Conservation (phyloP, 2,329 filamentous ascomycete species). For the Diplodia seriata region DNA sequence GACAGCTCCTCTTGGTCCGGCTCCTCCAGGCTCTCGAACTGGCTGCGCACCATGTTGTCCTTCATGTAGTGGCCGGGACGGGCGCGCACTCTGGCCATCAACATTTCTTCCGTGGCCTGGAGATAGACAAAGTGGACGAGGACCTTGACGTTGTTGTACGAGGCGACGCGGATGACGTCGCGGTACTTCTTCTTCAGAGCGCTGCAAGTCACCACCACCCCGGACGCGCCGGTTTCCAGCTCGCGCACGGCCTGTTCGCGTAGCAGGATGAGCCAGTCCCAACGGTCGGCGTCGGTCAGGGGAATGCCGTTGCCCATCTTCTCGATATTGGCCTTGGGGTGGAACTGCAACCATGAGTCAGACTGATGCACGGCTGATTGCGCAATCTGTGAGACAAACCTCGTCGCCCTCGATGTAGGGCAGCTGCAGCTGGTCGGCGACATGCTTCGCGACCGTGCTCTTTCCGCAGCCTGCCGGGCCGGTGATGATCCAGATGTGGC, state of each 20-base stretch:
- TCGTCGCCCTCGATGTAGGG: constrained; percentile 61
- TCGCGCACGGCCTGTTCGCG: constrained; percentile 54
- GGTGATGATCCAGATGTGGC: constrained; percentile 60
- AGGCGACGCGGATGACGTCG: constrained; percentile 66
- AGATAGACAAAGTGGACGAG: constrained; percentile 90
- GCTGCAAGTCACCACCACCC: constrained; percentile 95
- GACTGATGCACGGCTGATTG: constrained; percentile 7
- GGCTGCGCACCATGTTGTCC: constrained; percentile 90
- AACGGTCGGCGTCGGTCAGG: constrained; percentile 89
- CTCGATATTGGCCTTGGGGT: constrained; percentile 62
- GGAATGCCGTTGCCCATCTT: constrained; percentile 89
- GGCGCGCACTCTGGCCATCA: constrained; percentile 75
- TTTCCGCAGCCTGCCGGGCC: constrained; percentile 63
- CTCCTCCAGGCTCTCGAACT: constrained; percentile 86
- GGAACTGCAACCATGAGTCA: constrained; percentile 48
- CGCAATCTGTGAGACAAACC: constrained; percentile 44
- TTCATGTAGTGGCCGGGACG: constrained; percentile 95
- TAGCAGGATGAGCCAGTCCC: constrained; percentile 83
- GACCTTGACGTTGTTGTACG: constrained; percentile 54
- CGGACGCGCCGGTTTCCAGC: constrained; percentile 46
- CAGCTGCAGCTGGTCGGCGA: constrained; percentile 53
- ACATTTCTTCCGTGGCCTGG: constrained; percentile 74
- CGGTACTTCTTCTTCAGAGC: constrained; percentile 97
- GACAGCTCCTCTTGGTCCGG: constrained; percentile 71
- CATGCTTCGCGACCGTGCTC: constrained; percentile 57